phyloP scores from a whole-genome alignment of 768 basidiomycete species.

The Dentipellis sp. region DNA sequence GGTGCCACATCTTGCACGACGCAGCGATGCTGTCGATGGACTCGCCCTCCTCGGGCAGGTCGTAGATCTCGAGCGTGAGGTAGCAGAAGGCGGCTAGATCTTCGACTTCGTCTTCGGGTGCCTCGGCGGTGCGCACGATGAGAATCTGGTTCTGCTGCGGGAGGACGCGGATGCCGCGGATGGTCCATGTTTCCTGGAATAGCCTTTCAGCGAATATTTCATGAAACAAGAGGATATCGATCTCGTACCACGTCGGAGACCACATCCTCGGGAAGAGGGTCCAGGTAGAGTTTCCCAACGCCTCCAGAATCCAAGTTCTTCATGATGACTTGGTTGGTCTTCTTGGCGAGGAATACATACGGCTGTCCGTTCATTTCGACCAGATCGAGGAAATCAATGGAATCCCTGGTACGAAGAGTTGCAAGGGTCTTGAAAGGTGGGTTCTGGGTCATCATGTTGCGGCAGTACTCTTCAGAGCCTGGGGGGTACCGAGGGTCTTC shows the following conservation, averaged over 20 bases:
- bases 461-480: neutral
- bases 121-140: neutral
- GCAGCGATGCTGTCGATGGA: neutral
- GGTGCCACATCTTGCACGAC: neutral
- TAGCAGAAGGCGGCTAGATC: neutral
- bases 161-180: conserved; percentile 1
- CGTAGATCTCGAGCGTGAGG: neutral
- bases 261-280: too few species aligned
- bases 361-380: neutral
- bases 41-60: neutral
- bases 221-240: too few species aligned
- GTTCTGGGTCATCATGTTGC: neutral
- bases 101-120: too few species aligned
- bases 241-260: too few species aligned
- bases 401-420: neutral
- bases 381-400: neutral
- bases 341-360: neutral
- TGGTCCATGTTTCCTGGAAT: neutral
- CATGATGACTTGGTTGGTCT: neutral
- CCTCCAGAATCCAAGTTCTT: neutral
- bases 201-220: neutral
- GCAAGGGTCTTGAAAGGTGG: neutral
- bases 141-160: neutral
- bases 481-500: neutral
- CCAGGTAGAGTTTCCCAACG: neutral